These are phyloP conservation scores for Fistulinella cinereoalba DNA, from an alignment of 1,284 basidiomycete genomes.

Conservation along the genomic window DNA sequence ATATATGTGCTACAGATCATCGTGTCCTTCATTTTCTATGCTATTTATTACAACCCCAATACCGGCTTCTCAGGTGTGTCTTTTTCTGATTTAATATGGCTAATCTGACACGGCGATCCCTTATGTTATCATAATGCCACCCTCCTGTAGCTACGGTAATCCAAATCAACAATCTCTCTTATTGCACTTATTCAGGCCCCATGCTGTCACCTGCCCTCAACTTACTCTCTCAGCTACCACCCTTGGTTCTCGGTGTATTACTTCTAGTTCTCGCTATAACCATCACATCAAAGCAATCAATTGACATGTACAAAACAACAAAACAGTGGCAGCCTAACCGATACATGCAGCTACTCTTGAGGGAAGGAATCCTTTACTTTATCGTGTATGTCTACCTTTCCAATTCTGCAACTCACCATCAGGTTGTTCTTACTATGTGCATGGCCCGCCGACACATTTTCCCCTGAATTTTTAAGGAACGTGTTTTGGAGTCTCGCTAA, in stretches of 20 bases:
- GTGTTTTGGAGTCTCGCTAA: no score
- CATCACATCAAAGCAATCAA: background rate
- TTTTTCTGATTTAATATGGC: background rate
- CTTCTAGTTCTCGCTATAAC: background rate
- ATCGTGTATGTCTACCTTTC: background rate
- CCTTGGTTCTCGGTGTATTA: background rate
- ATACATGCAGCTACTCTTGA: background rate
- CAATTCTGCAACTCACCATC: no score
- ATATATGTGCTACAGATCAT: background rate
- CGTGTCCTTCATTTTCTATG: background rate
- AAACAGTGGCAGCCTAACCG: background rate
- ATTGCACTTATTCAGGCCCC: background rate
- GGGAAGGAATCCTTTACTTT: constrained; percentile 1
- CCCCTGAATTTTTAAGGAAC: no score
- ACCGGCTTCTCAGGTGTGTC: background rate
- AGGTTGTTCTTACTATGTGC: no score
- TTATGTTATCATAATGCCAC: background rate
- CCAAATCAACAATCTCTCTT: background rate
- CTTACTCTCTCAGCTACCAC: background rate
- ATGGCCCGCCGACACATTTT: no score
- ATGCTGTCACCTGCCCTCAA: background rate
- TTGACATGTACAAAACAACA: background rate
- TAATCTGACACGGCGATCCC: background rate
- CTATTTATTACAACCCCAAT: background rate
- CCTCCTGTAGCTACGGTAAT: background rate